A percentile compares a stretch with the other conserved stretches of the same genome.
Evolutionary conservation across 192 early-diverging fungal genomes (phyloP).

Genomic region (Spizellomyces sp.): DNA sequence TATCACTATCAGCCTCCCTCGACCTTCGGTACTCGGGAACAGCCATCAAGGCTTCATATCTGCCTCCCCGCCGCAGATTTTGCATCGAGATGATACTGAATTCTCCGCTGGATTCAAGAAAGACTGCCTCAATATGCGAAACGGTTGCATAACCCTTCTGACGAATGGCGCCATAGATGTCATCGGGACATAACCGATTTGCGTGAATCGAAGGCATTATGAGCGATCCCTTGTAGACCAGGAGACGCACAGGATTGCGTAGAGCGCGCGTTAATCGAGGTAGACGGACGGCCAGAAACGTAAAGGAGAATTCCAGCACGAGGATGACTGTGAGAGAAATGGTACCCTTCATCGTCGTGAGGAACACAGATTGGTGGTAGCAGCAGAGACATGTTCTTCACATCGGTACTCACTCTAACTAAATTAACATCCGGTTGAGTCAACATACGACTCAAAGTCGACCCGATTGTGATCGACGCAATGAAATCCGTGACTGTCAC

Average conservation of each 20-base stretch:
- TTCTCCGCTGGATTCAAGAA: neutral
- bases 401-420: neutral
- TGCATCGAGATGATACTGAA: neutral
- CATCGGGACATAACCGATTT: neutral
- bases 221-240: neutral
- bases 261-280: neutral
- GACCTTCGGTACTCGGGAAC: too few relatives aligned
- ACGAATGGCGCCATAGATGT: neutral
- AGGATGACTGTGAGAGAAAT: neutral
- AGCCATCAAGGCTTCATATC: too few relatives aligned
- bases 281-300: neutral
- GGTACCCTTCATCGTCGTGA: neutral
- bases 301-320: neutral
- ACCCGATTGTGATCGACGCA: neutral
- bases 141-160: neutral
- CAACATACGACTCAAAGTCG: neutral
- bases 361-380: neutral
- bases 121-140: neutral
- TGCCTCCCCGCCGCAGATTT: too few relatives aligned
- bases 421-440: neutral
- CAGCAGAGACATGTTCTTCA: neutral
- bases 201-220: neutral
- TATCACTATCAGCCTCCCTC: too few relatives aligned
- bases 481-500: neutral
- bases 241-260: neutral